Conservation (phyloP, 2,329 filamentous ascomycete genomes). For the Fusarium sp. region DNA sequence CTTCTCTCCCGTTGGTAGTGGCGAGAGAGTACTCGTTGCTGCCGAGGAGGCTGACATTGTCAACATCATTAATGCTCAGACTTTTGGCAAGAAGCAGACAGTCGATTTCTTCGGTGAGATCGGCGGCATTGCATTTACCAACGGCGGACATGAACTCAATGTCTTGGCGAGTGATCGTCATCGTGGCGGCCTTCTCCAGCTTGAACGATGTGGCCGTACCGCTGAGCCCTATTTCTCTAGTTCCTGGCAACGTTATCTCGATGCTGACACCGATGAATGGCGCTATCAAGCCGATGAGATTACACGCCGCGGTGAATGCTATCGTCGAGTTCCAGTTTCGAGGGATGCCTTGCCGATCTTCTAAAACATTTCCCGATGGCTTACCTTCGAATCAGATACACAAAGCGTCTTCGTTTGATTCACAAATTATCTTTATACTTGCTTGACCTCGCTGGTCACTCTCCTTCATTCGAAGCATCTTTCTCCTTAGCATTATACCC, state of each 20-base stretch:
- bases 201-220: slow-evolving; percentile 58
- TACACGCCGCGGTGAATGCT: slow-evolving; percentile 19
- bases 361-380: not conserved
- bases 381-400: not conserved
- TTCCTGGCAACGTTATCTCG: slow-evolving; percentile 23
- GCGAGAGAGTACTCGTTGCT: slow-evolving; percentile 72
- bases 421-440: slow-evolving; percentile 4
- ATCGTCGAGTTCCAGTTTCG: slow-evolving; percentile 28
- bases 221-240: slow-evolving; percentile 41
- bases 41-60: slow-evolving; percentile 81
- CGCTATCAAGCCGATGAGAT: slow-evolving; percentile 3
- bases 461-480: not conserved
- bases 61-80: slow-evolving; percentile 74
- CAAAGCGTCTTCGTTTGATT: not conserved
- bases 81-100: slow-evolving; percentile 72
- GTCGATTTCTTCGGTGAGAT: slow-evolving; percentile 81
- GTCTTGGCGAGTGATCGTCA: slow-evolving; percentile 72
- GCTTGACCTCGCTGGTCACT: slow-evolving; percentile 5
- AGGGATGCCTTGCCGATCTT: slow-evolving; percentile 30
- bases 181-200: slow-evolving; percentile 73
- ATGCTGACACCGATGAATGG: slow-evolving; percentile 17
- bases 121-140: slow-evolving; percentile 73
- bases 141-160: slow-evolving; percentile 74
- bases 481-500: slow-evolving; percentile 28
- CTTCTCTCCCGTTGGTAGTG: slow-evolving; percentile 77